These are phyloP conservation scores for Pseudonectria buxi DNA, from an alignment of 2,329 filamentous ascomycete species.

Conservation along the genomic window DNA sequence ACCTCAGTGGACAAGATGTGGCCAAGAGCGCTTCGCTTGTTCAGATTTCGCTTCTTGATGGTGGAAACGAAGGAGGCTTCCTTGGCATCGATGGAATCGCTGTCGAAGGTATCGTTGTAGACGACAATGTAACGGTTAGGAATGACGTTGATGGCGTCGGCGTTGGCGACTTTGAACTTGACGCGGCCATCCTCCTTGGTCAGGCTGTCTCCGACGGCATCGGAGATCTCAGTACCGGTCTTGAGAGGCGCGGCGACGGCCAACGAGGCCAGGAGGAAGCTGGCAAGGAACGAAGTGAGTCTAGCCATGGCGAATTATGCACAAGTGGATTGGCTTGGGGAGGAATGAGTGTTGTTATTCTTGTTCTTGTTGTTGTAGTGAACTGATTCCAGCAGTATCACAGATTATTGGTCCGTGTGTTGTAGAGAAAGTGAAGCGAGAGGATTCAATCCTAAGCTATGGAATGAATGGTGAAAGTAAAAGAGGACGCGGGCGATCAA, in stretches of 20 bases:
- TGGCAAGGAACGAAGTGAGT: no score
- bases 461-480: slow-evolving; percentile 12
- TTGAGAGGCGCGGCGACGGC: no score
- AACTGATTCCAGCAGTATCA: slow-evolving; percentile 25
- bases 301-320: no score
- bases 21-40: slow-evolving; percentile 43
- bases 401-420: slow-evolving; percentile 12
- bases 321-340: no score
- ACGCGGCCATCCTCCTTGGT: slow-evolving; percentile 16
- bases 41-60: slow-evolving; percentile 51
- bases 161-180: slow-evolving; percentile 40
- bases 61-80: slow-evolving; percentile 40
- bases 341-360: slow-evolving; percentile 11
- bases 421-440: slow-evolving; percentile 1
- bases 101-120: slow-evolving; percentile 49
- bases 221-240: slow-evolving; percentile 3
- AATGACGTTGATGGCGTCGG: slow-evolving; percentile 41
- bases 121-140: slow-evolving; percentile 58
- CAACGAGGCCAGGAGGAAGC: no score
- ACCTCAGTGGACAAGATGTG: slow-evolving; percentile 41
- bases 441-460: slow-evolving; percentile 4
- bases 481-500: slow-evolving; percentile 25
- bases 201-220: slow-evolving; percentile 8
- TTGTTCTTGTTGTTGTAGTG: slow-evolving; percentile 14
- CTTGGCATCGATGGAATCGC: slow-evolving; percentile 43